Conservation (phyloP, 176 grass and related monocot species). For the Olyra latifolia region DNA sequence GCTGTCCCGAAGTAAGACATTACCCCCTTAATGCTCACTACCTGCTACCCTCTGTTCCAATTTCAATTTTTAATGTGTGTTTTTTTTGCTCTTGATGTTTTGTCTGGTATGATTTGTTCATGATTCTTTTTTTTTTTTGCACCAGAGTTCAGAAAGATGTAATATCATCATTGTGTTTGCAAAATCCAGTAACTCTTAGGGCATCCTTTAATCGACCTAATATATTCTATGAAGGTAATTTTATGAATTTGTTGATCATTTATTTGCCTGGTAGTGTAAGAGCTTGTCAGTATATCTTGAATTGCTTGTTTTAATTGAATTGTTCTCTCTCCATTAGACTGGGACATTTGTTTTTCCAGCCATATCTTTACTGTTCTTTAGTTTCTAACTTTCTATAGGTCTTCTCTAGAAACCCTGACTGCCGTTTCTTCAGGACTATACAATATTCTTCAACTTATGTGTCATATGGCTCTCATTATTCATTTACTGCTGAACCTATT, state of each 20-base stretch:
- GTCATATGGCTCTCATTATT: background rate
- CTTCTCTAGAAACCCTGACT: background rate
- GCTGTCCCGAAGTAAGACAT: slow-evolving; percentile 74
- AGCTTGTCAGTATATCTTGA: background rate
- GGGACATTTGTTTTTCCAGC: background rate
- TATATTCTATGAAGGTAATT: slow-evolving; percentile 97
- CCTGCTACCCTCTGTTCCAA: background rate
- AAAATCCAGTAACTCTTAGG: slow-evolving; percentile 74
- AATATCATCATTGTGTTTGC: slow-evolving; percentile 72
- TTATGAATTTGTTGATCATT: background rate
- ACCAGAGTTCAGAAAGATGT: slow-evolving; percentile 86
- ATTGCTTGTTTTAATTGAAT: background rate
- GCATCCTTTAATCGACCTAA: slow-evolving; percentile 96
- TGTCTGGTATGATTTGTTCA: slow-evolving; percentile 17
- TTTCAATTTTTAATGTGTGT: background rate
- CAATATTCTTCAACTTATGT: background rate
- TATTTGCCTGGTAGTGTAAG: background rate
- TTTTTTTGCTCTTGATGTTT: background rate
- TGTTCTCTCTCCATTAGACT: background rate
- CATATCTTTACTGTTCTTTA: background rate
- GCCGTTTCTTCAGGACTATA: background rate
- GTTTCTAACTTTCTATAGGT: background rate
- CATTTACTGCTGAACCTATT: background rate
- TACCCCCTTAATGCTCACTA: slow-evolving; percentile 2
- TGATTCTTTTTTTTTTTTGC: background rate